Base-by-base conservation (phyloP, 345 rosid species). In the Eucalyptus pumila region DNA sequence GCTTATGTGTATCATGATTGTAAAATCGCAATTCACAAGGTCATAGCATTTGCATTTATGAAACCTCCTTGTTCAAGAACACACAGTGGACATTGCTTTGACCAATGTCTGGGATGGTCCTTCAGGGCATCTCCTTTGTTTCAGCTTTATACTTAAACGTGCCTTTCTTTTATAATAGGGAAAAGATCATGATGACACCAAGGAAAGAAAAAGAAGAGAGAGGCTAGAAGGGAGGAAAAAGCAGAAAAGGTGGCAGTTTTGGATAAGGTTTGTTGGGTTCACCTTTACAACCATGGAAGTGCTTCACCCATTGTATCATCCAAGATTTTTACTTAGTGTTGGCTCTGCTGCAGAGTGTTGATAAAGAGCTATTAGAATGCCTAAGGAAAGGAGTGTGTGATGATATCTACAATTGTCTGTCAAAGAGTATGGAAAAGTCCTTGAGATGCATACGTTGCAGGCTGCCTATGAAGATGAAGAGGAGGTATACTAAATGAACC, bases 171-270 rank as follows among this genome's bases (percentile, higher is more conserved):
- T 37, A 56, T 87, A 32, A 50, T 67, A 96, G 98, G 91, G 99
- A 97, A 92, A 94, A 91, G 91, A 90, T 97, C 88, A 89, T 94
- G 94, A 85, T 96, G 19, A 89, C 88, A 21, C 99, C 98, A 26
- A 95, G 97, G 89, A 97, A 94, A 91, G 91, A 89, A 92, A 44
- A 87, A 76, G 32, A 91, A 95, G 91, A 94, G 97, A 90, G 98
- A 96, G 91, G 87, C 92, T 45, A 95, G 99, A 93, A 96, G 96
- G 91, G 97, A 95, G 93, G 95, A 95, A 69, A 97, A 96, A 91
- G 99, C 99, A 56, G 93, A 90, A 91, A 95, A 91, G 86, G 99
- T 99, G 81, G 99, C 99, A 6, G 89, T 89, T 80, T 80, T 97
- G 92, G 97, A 97, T 13, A 95, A 94, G 99, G 99, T 96, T 89